Conservation (phyloP, 2,329 filamentous ascomycete genomes). For the Trichoderma hamatum region DNA sequence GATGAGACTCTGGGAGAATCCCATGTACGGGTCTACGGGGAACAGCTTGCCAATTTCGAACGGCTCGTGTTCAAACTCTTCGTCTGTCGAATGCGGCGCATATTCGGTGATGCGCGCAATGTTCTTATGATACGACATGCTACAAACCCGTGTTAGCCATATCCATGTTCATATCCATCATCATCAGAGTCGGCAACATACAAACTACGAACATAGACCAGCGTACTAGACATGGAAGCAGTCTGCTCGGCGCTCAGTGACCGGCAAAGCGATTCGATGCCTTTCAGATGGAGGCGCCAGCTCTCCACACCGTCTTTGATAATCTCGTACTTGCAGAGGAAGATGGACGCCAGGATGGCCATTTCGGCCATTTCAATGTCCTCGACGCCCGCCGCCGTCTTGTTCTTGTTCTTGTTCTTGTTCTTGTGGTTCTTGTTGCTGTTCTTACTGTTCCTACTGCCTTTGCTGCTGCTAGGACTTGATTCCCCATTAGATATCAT, state of each 20-base stretch:
- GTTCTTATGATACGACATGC: constrained; percentile 24
- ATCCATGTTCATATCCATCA: background rate
- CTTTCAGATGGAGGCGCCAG: constrained; percentile 17
- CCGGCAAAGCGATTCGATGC: constrained; percentile 18
- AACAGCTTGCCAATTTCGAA: background rate
- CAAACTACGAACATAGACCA: constrained; percentile 23
- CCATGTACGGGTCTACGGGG: constrained; percentile 19
- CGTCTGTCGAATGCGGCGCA: background rate
- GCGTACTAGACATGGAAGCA: constrained; percentile 14
- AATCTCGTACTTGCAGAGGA: constrained; percentile 26
- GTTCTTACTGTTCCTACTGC: background rate
- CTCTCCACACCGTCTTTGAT: constrained; percentile 21
- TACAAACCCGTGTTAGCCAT: background rate
- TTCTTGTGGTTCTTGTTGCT: background rate
- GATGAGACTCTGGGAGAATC: constrained; percentile 22
- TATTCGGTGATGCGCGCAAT: constrained; percentile 16
- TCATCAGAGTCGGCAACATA: background rate
- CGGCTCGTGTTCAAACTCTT: constrained; percentile 5
- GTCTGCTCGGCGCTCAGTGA: constrained; percentile 6
- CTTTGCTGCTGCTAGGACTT: background rate
- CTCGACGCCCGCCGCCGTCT: background rate
- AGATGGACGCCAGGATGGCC: constrained; percentile 20
- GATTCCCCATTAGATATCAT: background rate
- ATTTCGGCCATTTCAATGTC: constrained; percentile 11
- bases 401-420: background rate